phyloP scores from a whole-genome alignment of 805 yeast genomes.

The Yarrowia sp. region DNA sequence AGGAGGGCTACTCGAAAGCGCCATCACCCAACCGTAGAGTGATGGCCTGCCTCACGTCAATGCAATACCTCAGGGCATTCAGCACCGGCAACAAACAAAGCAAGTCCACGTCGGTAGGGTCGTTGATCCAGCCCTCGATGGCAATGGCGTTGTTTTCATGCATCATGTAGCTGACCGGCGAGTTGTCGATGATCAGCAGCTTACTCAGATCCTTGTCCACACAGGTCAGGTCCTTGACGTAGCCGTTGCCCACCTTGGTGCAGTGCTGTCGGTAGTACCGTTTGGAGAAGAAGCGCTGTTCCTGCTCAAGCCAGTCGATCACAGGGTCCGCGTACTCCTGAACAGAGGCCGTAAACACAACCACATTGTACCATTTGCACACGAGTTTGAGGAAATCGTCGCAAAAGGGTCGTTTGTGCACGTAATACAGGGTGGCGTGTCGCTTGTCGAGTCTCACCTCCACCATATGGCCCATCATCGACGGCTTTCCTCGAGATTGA shows the following conservation, averaged over 20 bases:
- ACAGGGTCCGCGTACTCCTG: conserved; percentile 97
- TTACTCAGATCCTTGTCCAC: conserved; percentile 66
- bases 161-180: conserved; percentile 85
- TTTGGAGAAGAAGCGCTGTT: conserved; percentile 58
- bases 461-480: conserved; percentile 67
- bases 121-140: conserved; percentile 98
- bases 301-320: conserved; percentile 85
- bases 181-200: conserved; percentile 85
- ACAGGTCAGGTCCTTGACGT: conserved; percentile 72
- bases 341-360: conserved; percentile 93
- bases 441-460: conserved; percentile 74
- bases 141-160: conserved; percentile 84
- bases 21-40: conserved; percentile 77
- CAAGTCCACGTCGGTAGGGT: conserved; percentile 87
- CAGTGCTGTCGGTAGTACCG: conserved; percentile 84
- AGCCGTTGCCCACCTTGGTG: conserved; percentile 71
- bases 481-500: conserved; percentile 63
- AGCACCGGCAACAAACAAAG: conserved; percentile 82
- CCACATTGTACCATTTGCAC: conserved; percentile 84
- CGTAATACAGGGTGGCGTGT: conserved; percentile 83
- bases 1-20: conserved; percentile 52
- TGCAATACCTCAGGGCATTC: conserved; percentile 74
- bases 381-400: conserved; percentile 82
- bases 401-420: conserved; percentile 90
- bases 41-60: conserved; percentile 82